A percentile compares a stretch with the other conserved stretches of the same genome.
phyloP scores from a whole-genome alignment of 148 eudicot genomes.

The Rhododendron molle region DNA sequence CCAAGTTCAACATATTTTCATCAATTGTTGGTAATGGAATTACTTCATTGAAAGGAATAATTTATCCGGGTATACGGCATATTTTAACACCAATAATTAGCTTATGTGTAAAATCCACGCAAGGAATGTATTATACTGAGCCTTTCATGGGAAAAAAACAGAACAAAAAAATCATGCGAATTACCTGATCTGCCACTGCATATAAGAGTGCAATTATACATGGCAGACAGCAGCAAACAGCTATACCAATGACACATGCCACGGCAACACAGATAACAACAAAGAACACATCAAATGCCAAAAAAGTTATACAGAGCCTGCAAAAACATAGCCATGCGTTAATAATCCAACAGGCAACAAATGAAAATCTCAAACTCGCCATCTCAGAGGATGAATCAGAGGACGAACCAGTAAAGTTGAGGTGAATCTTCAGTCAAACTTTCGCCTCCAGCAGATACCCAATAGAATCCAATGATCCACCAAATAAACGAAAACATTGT shows the following conservation, averaged over 20 bases:
- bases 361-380: not conserved
- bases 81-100: not conserved
- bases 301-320: conserved; percentile 85
- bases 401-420: conserved; percentile 73
- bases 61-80: not conserved
- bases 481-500: conserved; percentile 95
- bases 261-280: conserved; percentile 91
- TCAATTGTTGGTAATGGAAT: not conserved
- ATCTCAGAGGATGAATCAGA: not conserved
- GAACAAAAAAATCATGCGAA: not conserved
- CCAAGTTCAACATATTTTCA: not conserved
- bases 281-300: conserved; percentile 90
- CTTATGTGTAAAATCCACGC: not conserved
- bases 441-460: conserved; percentile 89
- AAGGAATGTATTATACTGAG: not conserved
- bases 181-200: conserved; percentile 95
- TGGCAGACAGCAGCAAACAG: conserved; percentile 90
- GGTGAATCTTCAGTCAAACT: conserved; percentile 64
- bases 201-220: conserved; percentile 86
- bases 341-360: conserved; percentile 13
- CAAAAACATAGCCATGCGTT: conserved; percentile 21
- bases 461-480: conserved; percentile 99
- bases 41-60: not conserved
- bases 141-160: not conserved
- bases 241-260: conserved; percentile 87